These are phyloP conservation scores for Neurospora sp. DNA, from an alignment of 2,329 filamentous ascomycete genomes.

Conservation along the genomic window DNA sequence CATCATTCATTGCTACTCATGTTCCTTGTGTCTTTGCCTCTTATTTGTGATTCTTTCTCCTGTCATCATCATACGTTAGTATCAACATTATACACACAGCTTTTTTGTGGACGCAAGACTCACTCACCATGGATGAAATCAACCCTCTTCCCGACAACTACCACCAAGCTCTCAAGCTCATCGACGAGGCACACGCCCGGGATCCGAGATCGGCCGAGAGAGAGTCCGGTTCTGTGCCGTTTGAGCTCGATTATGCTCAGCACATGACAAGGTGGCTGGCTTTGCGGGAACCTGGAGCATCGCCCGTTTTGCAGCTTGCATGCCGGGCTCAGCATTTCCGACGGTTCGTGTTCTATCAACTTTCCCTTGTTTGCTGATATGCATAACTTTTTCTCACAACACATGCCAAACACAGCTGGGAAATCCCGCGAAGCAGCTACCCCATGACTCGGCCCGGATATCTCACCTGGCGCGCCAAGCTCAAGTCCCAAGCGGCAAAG, in stretches of 20 bases:
- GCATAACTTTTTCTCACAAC: not conserved
- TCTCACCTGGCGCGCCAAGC: constrained; percentile 65
- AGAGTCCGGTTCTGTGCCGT: constrained; percentile 44
- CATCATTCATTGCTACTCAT: not conserved
- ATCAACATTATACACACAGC: not conserved
- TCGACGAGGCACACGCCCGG: constrained; percentile 62
- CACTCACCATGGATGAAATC: constrained; percentile 15
- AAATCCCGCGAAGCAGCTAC: constrained; percentile 64
- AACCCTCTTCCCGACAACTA: constrained; percentile 31
- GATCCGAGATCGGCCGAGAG: constrained; percentile 51
- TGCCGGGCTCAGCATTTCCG: constrained; percentile 79
- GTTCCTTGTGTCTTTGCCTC: not conserved
- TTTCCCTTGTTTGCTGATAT: not conserved
- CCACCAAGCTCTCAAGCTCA: constrained; percentile 49
- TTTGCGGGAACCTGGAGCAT: constrained; percentile 49
- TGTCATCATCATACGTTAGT: not conserved
- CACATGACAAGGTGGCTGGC: constrained; percentile 70
- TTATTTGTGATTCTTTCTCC: not conserved
- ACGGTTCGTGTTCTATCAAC: constrained; percentile 31
- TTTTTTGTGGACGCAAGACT: not conserved
- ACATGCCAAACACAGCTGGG: constrained; percentile 46
- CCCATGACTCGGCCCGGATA: constrained; percentile 70
- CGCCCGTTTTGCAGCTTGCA: constrained; percentile 60
- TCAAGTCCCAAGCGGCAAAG: constrained; percentile 55
- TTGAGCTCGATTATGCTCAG: constrained; percentile 73